Base-by-base conservation (phyloP, 257 asterid genomes). In the Solanum gracilifrons region DNA sequence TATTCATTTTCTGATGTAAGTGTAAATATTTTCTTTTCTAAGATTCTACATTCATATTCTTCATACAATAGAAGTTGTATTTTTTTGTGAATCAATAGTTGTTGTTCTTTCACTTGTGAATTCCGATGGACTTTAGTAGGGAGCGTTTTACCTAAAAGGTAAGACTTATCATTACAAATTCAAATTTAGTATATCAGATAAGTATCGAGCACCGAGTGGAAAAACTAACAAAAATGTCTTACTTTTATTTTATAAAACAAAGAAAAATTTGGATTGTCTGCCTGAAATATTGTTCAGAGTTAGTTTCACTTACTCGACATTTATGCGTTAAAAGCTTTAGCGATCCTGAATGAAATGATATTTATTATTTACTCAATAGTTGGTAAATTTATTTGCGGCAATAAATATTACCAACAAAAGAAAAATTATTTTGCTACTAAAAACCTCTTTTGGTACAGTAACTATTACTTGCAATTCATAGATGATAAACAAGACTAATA, bases 91-190 rank as follows among this genome's bases (percentile, higher is more conserved):
- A 55, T 55, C n/a, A 20, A 0, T 51, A 51, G 62, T 51, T 21
- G 68, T 60, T 60, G 55, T 48, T 15, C 58, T 23, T 60, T 60
- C 68, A 60, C 13, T 60, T 8, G 68, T 60, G 68, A 58, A 21
- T 60, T 21, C 29, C 29, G 13, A 62, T 31, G 0, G 0, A n/a
- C 31, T 62, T 62, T 62, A n/a, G 10, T n/a, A 64, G 32, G 0
- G 3, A 9, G 32, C 1, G 31, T 3, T 62, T 62, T 62, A 62
- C 4, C 7, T 4, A 0, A 21, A 51, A 0, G 0, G 9, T 51
- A 1, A 51, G 23, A 51, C 0, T 51, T 16, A 0, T 5, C 60
- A 0, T 0, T 16, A n/a, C 9, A 0, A 55, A 58, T 58, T 58
- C 25, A 58, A 58, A 55, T 55, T 55, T 46, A 13, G 7, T 46